phyloP scores from a whole-genome alignment of 2,329 filamentous ascomycete species.

The Cadophora gregata region DNA sequence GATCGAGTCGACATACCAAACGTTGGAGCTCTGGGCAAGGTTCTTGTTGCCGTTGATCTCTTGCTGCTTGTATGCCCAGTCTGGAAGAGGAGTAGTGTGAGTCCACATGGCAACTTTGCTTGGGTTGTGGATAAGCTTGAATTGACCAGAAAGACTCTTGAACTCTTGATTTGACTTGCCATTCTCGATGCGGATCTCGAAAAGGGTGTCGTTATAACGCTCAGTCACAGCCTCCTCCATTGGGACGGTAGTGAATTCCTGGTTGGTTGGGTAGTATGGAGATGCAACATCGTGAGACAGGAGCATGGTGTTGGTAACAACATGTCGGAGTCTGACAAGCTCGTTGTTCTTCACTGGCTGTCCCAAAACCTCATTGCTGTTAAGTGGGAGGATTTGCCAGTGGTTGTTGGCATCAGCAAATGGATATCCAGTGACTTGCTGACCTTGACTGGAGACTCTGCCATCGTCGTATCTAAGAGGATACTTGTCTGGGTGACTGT shows the following conservation, averaged over 20 bases:
- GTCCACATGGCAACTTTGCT: conserved; percentile 99
- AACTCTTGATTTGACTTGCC: conserved; percentile 83
- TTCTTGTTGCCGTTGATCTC: conserved; percentile 99
- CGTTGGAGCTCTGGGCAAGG: conserved; percentile 83
- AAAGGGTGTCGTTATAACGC: conserved; percentile 87
- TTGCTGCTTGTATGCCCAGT: conserved; percentile 96
- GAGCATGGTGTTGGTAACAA: conserved; percentile 84
- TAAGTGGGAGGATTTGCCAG: conserved; percentile 86
- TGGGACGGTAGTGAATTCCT: conserved; percentile 90
- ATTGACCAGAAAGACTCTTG: conserved; percentile 88
- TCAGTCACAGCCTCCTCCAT: conserved; percentile 73
- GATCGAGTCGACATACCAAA: conserved; percentile 94
- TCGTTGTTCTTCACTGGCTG: conserved; percentile 82
- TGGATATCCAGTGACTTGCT: conserved; percentile 97
- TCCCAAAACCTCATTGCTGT: conserved; percentile 62
- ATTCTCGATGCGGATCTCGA: conserved; percentile 89
- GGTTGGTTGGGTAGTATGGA: conserved; percentile 94
- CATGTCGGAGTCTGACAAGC: conserved; percentile 82
- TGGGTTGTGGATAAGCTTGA: conserved; percentile 93
- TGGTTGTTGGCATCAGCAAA: conserved; percentile 99
- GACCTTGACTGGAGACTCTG: conserved; percentile 94
- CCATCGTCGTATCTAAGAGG: conserved; percentile 97
- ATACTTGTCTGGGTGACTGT: conserved; percentile 89
- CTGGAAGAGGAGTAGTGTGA: conserved; percentile 90
- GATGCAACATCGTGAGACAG: conserved; percentile 97